phyloP scores from a whole-genome alignment of 2,329 filamentous ascomycete genomes.

The Clathrospora elynae region DNA sequence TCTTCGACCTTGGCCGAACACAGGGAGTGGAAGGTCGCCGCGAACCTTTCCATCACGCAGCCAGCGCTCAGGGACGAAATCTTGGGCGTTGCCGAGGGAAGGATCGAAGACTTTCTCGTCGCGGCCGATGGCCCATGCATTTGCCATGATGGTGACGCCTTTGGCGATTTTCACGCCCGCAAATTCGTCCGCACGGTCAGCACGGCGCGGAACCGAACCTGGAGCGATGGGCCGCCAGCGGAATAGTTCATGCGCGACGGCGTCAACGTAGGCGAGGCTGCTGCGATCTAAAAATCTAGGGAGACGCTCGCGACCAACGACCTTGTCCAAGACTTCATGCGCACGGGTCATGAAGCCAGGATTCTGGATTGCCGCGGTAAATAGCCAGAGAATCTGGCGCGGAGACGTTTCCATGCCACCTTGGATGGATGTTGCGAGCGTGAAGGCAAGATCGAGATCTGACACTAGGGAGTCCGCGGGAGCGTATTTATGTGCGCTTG shows the following conservation, averaged over 20 bases:
- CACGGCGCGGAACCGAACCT: constrained; percentile 15
- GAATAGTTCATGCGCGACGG: constrained; percentile 11
- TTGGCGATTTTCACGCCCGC: constrained; percentile 11
- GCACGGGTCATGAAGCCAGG: constrained; percentile 4
- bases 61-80: constrained; percentile 16
- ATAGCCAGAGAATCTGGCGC: constrained; percentile 17
- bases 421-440: constrained; percentile 16
- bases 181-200: constrained; percentile 9
- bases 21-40: constrained; percentile 12
- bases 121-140: constrained; percentile 16
- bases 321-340: constrained; percentile 10
- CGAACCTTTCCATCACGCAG: constrained; percentile 12
- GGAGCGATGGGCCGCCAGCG: constrained; percentile 16
- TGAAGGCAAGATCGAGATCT: constrained; percentile 16
- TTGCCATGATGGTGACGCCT: constrained; percentile 16
- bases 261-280: constrained; percentile 13
- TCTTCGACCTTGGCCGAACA: constrained; percentile 16
- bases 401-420: constrained; percentile 18
- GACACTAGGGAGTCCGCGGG: constrained; percentile 2
- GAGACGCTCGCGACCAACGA: constrained; percentile 12
- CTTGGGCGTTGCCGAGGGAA: constrained; percentile 2
- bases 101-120: constrained; percentile 16
- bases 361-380: constrained; percentile 8
- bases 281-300: constrained; percentile 9
- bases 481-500: constrained; percentile 9